These are phyloP conservation scores for Colletotrichum liaoningense DNA, from an alignment of 2,329 filamentous ascomycete genomes.

Conservation along the genomic window DNA sequence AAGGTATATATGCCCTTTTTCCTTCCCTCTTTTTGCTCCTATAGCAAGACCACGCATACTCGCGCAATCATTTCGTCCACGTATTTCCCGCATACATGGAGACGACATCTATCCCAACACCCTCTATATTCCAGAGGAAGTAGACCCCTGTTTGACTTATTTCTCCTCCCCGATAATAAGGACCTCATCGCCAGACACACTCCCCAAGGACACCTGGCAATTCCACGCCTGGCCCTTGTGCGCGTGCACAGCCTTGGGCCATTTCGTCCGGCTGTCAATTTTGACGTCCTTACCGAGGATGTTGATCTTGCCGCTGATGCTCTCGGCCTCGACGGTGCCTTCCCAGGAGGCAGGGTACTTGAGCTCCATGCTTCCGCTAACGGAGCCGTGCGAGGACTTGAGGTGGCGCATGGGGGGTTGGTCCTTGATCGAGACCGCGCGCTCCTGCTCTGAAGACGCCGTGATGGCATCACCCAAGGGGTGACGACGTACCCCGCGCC, in stretches of 20 bases:
- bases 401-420: constrained; percentile 48
- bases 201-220: background rate
- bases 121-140: no score
- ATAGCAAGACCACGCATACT: background rate
- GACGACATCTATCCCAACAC: background rate
- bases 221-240: constrained; percentile 38
- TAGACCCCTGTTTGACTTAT: background rate
- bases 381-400: constrained; percentile 53
- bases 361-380: constrained; percentile 56
- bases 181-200: constrained; percentile 7
- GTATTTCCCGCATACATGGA: constrained; percentile 17
- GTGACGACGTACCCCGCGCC: background rate
- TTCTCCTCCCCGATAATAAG: constrained; percentile 1
- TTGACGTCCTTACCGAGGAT: constrained; percentile 56
- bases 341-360: constrained; percentile 62
- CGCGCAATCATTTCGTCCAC: background rate
- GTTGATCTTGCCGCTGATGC: constrained; percentile 53
- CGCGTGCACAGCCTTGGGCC: constrained; percentile 47
- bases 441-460: background rate
- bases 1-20: constrained; percentile 9
- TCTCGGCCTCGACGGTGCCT: constrained; percentile 54
- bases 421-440: background rate
- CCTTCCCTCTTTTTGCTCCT: background rate
- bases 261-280: constrained; percentile 47
- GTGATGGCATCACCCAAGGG: background rate